Conservation (phyloP, 257 asterid species). For the Datura wrightii region DNA sequence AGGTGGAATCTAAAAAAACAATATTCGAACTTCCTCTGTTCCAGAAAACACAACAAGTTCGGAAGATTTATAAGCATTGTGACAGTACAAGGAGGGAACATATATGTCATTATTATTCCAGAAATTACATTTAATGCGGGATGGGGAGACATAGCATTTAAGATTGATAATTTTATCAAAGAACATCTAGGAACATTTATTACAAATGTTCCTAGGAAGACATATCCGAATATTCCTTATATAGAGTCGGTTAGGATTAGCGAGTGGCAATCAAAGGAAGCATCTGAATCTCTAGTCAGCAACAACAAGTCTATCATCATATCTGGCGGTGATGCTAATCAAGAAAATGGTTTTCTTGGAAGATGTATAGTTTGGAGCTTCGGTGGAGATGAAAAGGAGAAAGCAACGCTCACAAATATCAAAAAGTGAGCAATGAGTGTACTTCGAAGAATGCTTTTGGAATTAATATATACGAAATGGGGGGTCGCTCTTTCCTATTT, state of each 20-base stretch:
- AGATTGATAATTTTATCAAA: background rate
- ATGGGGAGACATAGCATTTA: background rate
- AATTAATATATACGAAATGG: background rate
- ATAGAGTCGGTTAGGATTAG: background rate
- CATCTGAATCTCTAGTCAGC: background rate
- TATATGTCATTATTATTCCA: background rate
- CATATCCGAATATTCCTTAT: background rate
- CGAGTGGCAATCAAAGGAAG: background rate
- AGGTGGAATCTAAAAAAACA: background rate
- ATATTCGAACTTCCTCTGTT: background rate
- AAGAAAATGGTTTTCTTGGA: background rate
- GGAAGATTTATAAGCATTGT: background rate
- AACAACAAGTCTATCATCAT: background rate
- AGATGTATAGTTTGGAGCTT: background rate
- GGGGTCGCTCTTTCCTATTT: background rate
- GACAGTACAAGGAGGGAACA: background rate
- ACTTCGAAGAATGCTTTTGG: slow-evolving; percentile 8
- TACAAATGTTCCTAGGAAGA: background rate
- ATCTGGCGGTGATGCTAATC: background rate
- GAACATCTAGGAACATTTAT: background rate
- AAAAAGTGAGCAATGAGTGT: background rate
- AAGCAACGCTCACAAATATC: background rate
- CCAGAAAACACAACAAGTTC: background rate
- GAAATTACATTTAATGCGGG: slow-evolving; percentile 13
- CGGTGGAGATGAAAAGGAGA: background rate